A percentile compares a stretch with the other conserved stretches of the same genome.
phyloP scores from a whole-genome alignment of 2,329 filamentous ascomycete genomes.

The Ophiosphaerella korrae region DNA sequence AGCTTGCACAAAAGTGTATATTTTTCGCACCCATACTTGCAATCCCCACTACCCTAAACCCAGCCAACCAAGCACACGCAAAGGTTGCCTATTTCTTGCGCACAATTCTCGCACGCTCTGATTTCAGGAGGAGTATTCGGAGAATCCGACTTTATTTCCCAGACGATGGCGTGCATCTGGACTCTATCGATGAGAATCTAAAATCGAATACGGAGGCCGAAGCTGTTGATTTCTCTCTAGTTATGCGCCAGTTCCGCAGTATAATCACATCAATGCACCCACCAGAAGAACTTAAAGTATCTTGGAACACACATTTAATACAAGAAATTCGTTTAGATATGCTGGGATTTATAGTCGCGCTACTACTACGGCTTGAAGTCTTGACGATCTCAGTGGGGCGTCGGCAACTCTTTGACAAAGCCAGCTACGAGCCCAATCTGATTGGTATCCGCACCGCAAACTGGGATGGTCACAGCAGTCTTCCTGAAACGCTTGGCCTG shows the following conservation, averaged over 20 bases:
- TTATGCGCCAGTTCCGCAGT: neutral
- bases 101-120: constrained; percentile 2
- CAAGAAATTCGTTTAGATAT: neutral
- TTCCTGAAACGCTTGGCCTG: neutral
- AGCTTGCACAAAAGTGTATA: constrained; percentile 10
- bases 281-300: neutral
- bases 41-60: neutral
- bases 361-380: constrained; percentile 8
- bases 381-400: constrained; percentile 10
- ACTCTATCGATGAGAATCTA: neutral
- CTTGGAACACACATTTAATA: neutral
- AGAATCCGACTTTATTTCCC: constrained; percentile 14
- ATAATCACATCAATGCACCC: constrained; percentile 4
- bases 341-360: constrained; percentile 1
- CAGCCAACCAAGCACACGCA: neutral
- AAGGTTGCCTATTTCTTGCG: constrained; percentile 5
- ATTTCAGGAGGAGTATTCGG: constrained; percentile 9
- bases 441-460: neutral
- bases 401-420: neutral
- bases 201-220: neutral
- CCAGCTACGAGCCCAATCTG: neutral
- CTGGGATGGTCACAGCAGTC: too few relatives aligned
- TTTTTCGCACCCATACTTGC: constrained; percentile 9
- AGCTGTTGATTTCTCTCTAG: neutral
- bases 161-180: neutral